These are phyloP conservation scores for Cutaneotrichosporon dermatis DNA, from an alignment of 1,284 basidiomycete genomes.

Conservation along the genomic window DNA sequence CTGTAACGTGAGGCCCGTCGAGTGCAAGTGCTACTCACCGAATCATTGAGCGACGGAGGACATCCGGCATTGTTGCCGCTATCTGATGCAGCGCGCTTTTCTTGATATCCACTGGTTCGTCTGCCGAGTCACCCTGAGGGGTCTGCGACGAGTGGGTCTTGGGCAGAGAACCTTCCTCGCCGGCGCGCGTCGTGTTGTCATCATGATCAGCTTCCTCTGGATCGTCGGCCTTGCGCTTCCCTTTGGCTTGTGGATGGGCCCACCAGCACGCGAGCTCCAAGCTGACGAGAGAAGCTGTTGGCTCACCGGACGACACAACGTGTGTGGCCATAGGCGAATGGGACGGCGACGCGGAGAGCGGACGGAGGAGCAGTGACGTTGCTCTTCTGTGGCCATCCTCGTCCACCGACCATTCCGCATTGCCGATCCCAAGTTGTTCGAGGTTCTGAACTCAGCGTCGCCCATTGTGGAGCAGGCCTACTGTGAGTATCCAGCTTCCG, in stretches of 20 bases:
- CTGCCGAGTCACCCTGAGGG: too few relatives aligned
- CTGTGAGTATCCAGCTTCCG: not conserved
- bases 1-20: slow-evolving; percentile 13
- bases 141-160: too few relatives aligned
- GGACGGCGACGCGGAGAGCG: not conserved
- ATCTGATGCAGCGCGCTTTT: not conserved
- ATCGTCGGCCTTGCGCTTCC: not conserved
- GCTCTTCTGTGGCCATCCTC: not conserved
- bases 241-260: not conserved
- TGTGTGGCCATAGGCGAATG: not conserved
- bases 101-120: not conserved
- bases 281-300: not conserved
- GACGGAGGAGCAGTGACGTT: slow-evolving; percentile 1
- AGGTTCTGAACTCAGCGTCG: slow-evolving; percentile 9
- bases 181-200: not conserved
- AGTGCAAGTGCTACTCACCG: slow-evolving; percentile 8
- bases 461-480: not conserved
- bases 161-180: not conserved
- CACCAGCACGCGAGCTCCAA: slow-evolving; percentile 2
- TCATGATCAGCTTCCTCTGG: not conserved
- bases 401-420: not conserved
- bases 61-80: slow-evolving; percentile 11
- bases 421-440: slow-evolving; percentile 3
- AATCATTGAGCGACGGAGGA: slow-evolving; percentile 23
- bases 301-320: slow-evolving; percentile 3